A percentile compares a stretch with the other conserved stretches of the same genome.
These are phyloP conservation scores for Craterostigma plantagineum DNA, from an alignment of 257 asterid genomes.

Conservation along the genomic window DNA sequence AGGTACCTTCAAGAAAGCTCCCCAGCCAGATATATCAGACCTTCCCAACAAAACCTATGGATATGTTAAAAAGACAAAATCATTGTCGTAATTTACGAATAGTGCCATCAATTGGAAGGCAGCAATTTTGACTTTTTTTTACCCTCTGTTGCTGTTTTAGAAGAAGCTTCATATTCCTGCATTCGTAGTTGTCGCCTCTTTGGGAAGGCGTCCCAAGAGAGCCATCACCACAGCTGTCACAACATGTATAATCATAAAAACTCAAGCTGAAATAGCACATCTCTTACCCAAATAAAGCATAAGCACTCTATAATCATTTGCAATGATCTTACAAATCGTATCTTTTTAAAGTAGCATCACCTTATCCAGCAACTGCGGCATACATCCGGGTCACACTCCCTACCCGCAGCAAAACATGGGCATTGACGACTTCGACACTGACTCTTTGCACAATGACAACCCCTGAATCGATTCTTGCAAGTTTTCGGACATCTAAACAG, in stretches of 20 bases:
- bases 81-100: too few species aligned
- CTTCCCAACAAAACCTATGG: conserved; percentile 75
- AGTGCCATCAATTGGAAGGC: too few species aligned
- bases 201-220: conserved; percentile 72
- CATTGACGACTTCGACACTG: conserved; percentile 99
- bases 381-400: conserved; percentile 97
- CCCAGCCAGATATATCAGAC: conserved; percentile 97
- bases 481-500: conserved; percentile 61
- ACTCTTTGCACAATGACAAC: conserved; percentile 96
- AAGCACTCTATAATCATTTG: too few species aligned
- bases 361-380: conserved; percentile 96
- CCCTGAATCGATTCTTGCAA: conserved; percentile 93
- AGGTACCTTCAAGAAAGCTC: conserved; percentile 92
- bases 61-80: not conserved
- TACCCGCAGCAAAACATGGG: conserved; percentile 91
- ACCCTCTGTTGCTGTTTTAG: conserved; percentile 90
- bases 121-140: conserved; percentile 7
- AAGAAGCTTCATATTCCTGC: conserved; percentile 97
- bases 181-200: conserved; percentile 84
- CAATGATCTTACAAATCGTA: not conserved
- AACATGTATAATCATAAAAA: conserved; percentile 11
- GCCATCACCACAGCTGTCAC: conserved; percentile 95
- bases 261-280: too few species aligned
- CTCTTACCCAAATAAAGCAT: too few species aligned
- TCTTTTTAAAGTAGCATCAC: conserved; percentile 19